Evolutionary conservation across 495 filamentous ascomycete genomes (phyloP).

Genomic region (Beverwykella pulmonaria): DNA sequence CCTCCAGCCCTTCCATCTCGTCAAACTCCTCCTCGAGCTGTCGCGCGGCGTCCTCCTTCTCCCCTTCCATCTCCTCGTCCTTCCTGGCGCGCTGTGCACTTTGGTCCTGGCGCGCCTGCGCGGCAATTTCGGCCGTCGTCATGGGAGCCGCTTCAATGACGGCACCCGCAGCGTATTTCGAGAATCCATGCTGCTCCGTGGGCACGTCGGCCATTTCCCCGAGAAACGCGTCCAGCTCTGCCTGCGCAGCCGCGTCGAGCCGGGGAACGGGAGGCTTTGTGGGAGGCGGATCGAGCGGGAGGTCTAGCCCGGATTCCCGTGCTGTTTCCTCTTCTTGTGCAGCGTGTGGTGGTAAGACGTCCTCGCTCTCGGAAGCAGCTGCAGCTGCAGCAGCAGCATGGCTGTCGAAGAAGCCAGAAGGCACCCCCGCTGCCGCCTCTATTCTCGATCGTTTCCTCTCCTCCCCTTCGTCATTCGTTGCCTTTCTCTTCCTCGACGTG

Average conservation of each 20-base stretch:
- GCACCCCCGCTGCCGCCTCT: conserved; percentile 13
- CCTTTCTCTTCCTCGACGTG: conserved; percentile 62
- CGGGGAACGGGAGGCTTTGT: background rate
- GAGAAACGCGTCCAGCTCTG: conserved; percentile 25
- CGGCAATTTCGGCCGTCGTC: conserved; percentile 71
- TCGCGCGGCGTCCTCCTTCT: conserved; percentile 82
- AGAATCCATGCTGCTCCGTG: conserved; percentile 40
- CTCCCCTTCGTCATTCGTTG: conserved; percentile 54
- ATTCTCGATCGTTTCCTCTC: conserved; percentile 45
- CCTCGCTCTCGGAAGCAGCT: background rate
- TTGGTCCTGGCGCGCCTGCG: conserved; percentile 62
- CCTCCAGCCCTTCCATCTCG: conserved; percentile 89
- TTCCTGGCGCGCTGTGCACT: conserved; percentile 55
- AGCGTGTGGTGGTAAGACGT: background rate
- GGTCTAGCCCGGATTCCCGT: background rate
- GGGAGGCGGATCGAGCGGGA: background rate
- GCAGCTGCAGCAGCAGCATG: no score
- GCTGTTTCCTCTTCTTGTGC: background rate
- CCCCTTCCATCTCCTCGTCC: conserved; percentile 71
- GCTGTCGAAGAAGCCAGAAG: conserved; percentile 33
- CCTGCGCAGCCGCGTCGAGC: background rate
- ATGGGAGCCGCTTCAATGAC: conserved; percentile 74
- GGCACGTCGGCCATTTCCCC: conserved; percentile 66
- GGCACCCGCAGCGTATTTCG: conserved; percentile 42
- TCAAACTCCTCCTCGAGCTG: conserved; percentile 88